Conservation (phyloP, 306 rosid genomes). For the Cicer arietinum region DNA sequence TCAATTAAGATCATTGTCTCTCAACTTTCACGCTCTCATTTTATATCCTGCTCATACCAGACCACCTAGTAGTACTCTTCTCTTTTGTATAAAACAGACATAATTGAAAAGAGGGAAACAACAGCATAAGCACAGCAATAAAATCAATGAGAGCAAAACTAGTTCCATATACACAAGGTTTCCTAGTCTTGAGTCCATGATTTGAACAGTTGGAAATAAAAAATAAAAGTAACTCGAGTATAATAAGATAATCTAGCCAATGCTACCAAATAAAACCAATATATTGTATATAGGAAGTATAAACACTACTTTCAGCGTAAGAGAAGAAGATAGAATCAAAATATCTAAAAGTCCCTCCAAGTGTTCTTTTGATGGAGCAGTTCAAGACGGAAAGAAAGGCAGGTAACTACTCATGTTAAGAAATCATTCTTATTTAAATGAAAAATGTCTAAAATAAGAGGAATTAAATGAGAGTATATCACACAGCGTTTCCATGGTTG, state of each 20-base stretch:
- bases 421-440: background rate
- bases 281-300: background rate
- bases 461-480: background rate
- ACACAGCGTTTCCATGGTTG: background rate
- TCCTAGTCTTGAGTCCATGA: background rate
- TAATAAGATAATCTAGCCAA: no score
- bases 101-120: background rate
- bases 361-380: background rate
- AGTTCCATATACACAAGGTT: background rate
- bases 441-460: background rate
- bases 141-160: background rate
- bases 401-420: background rate
- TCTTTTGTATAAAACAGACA: background rate
- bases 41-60: background rate
- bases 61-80: conserved; percentile 2
- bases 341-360: background rate
- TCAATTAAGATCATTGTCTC: conserved; percentile 18
- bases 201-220: background rate
- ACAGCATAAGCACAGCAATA: background rate
- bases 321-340: background rate
- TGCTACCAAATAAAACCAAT: no score
- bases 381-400: background rate
- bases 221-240: background rate
- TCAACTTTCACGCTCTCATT: background rate
- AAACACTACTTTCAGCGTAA: background rate